A percentile compares a stretch with the other conserved stretches of the same genome.
Conservation (phyloP, 73 alveolate species). For the Breviolum minutum region DNA sequence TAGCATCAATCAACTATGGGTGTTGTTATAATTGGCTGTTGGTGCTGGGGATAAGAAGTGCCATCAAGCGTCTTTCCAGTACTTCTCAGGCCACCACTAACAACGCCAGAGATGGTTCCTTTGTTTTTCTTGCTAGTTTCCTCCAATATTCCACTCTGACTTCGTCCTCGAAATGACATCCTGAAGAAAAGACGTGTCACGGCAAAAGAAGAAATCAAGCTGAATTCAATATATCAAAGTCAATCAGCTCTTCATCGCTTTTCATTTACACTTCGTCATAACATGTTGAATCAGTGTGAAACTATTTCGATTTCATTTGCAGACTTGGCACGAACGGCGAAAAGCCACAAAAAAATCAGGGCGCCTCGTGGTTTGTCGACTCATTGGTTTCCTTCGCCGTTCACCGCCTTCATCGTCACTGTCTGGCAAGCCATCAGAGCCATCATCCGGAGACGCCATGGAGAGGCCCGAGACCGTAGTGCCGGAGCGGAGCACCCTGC, state of each 20-base stretch:
- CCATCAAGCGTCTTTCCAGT: background rate
- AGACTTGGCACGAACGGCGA: background rate
- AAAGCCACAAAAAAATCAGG: background rate
- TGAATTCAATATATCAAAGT: background rate
- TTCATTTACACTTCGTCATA: background rate
- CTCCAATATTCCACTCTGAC: background rate
- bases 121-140: background rate
- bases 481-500: slow-evolving; percentile 24
- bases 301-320: no score
- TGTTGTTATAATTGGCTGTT: no score
- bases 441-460: slow-evolving; percentile 23
- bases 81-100: slow-evolving; percentile 3
- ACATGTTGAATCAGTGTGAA: no score
- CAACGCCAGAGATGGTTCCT: slow-evolving; percentile 25
- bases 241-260: no score
- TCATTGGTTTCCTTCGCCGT: slow-evolving; percentile 7
- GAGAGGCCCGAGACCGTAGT: slow-evolving; percentile 66
- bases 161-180: background rate
- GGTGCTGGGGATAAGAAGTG: background rate
- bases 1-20: no score
- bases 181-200: background rate
- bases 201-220: background rate
- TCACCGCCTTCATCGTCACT: slow-evolving; percentile 36
- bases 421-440: slow-evolving; percentile 11
- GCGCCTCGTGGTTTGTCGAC: slow-evolving; percentile 41